Evolutionary conservation across 768 basidiomycete species (phyloP).

Genomic region (Ramaria sp.): DNA sequence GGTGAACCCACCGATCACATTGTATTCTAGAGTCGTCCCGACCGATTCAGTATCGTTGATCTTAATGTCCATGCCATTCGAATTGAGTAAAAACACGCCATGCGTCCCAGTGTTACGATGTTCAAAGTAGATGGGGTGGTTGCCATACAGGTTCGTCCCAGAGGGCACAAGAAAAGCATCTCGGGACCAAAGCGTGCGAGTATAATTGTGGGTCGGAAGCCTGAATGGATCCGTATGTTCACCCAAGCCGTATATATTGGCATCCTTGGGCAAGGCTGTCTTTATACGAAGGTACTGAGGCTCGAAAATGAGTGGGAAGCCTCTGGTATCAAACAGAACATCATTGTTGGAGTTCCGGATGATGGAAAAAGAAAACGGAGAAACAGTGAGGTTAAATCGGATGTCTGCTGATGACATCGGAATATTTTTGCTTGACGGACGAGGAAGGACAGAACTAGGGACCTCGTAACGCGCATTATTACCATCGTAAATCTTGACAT

Average conservation of each 20-base stretch:
- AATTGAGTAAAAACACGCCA: constrained; percentile 69
- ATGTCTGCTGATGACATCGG: constrained; percentile 38
- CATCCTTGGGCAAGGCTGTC: constrained; percentile 49
- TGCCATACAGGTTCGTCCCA: constrained; percentile 66
- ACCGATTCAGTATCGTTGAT: constrained; percentile 31
- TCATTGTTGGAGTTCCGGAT: constrained; percentile 50
- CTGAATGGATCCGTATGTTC: constrained; percentile 59
- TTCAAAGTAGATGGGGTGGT: constrained; percentile 62
- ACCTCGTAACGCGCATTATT: constrained; percentile 53
- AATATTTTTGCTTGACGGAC: constrained; percentile 25
- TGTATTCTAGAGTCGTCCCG: constrained; percentile 50
- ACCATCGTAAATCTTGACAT: constrained; percentile 57
- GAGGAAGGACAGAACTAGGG: constrained; percentile 35
- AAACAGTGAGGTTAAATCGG: constrained; percentile 50
- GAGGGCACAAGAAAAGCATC: constrained; percentile 53
- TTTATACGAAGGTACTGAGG: constrained; percentile 74
- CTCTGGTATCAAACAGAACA: constrained; percentile 62
- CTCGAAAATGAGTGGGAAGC: constrained; percentile 66
- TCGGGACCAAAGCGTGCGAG: constrained; percentile 59
- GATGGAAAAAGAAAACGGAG: constrained; percentile 75
- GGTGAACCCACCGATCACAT: constrained; percentile 53
- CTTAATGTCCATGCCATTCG: constrained; percentile 70
- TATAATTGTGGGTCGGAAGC: constrained; percentile 31
- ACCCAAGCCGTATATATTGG: constrained; percentile 73
- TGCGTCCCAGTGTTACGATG: constrained; percentile 58